Evolutionary conservation across 352 stramenopile genomes (phyloP), one percentile per base, ranked within the genome.

Genomic region (Poterioochromonas sp.): DNA sequence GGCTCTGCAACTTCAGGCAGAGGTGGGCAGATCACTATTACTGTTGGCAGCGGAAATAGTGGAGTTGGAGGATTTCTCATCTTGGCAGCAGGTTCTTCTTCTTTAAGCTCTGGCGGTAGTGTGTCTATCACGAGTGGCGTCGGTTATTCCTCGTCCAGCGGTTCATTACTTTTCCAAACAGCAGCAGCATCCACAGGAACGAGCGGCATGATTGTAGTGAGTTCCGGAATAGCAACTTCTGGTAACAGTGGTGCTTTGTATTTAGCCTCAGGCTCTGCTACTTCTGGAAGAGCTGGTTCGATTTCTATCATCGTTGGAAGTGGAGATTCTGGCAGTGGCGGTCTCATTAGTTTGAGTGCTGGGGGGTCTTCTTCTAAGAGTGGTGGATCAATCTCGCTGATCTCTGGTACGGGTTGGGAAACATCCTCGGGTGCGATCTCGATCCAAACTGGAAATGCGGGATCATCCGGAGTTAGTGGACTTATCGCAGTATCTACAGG

Each of bases 41-140:
- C 79, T 43, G 85, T 88, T 11, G 85, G 85, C 26, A 76, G 81
- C 53, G 90, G 90, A 51, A 85, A 93, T 79, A 86, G 87, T 41
- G 90, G 88, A 39, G 85, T 91, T 82, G 92, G 92, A 44, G 92
- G 91, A 2, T 73, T 87, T 18, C 78, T 97, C 0, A 84, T 83
- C 12, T 51, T 95, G n/a, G 80, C 86, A 76, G 86, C 91, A 65
- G 92, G 92, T 40, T 85, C 77, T 29, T 87, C 85, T 11, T 84
- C 79, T 53, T 87, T 95, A 81, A 83, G 85, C 3, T 89, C 95
- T 77, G 93, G 93, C n/a, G 91, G 92, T 41, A 83, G 87, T 70
- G 80, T 96, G 37, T 81, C 84, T 32, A 84, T 97, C 39, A 82
- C 80, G n/a, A 92, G 92, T 71, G 93, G 93, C 34, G 3, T 43